Evolutionary conservation across 1,284 basidiomycete genomes (phyloP).

Genomic region (Ustilago shanxiensis): DNA sequence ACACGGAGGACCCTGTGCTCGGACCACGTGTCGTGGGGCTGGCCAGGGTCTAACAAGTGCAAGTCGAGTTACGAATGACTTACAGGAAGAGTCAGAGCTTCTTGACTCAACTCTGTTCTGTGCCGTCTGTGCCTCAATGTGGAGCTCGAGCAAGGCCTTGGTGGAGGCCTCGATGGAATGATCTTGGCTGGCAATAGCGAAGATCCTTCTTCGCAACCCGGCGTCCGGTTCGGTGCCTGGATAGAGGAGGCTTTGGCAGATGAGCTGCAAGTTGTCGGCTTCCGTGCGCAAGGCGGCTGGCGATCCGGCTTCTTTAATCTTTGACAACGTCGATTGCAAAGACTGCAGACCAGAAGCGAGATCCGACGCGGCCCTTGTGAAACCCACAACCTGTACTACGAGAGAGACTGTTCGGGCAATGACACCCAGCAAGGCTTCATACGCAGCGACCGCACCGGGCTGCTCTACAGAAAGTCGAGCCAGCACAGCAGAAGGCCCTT

Average conservation of each 20-base stretch:
- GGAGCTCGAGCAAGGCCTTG: conserved; percentile 18
- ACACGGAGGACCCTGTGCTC: conserved; percentile 20
- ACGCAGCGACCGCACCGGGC: not conserved
- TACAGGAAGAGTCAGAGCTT: conserved; percentile 12
- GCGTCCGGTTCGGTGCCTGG: not conserved
- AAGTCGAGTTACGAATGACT: not conserved
- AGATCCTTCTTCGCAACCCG: not conserved
- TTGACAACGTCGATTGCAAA: conserved; percentile 12
- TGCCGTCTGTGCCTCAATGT: not conserved
- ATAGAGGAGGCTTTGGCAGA: conserved; percentile 20
- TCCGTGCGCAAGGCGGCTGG: conserved; percentile 22
- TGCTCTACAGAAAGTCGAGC: not conserved
- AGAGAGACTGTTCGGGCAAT: conserved; percentile 21
- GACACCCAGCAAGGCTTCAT: conserved; percentile 15
- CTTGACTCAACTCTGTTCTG: not conserved
- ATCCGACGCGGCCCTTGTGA: not conserved
- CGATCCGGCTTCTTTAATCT: conserved; percentile 20
- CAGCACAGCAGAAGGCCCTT: conserved; percentile 7
- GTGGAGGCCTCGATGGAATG: conserved; percentile 12
- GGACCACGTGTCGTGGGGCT: conserved; percentile 12
- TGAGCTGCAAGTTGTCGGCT: conserved; percentile 27
- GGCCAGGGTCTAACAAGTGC: not conserved
- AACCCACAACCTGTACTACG: not conserved
- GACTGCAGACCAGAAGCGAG: not conserved
- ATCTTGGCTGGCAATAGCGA: not conserved